A percentile compares a stretch with the other conserved stretches of the same genome.
Evolutionary conservation across 495 filamentous ascomycete species (phyloP).

Genomic region (Cercophora scortea): DNA sequence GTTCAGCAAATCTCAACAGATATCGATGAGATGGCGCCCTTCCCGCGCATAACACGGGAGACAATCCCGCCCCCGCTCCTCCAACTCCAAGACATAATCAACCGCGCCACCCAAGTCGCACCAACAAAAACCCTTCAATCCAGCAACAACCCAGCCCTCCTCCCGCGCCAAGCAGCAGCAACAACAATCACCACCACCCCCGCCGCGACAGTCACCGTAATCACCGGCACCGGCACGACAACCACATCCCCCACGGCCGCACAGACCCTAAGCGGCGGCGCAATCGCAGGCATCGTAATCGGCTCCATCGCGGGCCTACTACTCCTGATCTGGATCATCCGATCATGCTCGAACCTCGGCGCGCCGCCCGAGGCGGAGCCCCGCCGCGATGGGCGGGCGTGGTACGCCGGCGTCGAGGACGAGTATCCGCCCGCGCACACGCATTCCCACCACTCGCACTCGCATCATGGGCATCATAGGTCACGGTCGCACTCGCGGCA

Average conservation of each 20-base stretch:
- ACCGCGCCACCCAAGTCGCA: background rate
- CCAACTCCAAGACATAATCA: background rate
- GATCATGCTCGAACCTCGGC: slow-evolving; percentile 31
- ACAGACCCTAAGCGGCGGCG: slow-evolving; percentile 42
- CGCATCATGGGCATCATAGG: slow-evolving; percentile 2
- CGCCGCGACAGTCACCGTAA: slow-evolving; percentile 7
- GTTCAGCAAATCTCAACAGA: background rate
- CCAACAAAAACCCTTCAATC: background rate
- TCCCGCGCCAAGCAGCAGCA: slow-evolving; percentile 2
- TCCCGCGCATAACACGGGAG: background rate
- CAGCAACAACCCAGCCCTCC: background rate
- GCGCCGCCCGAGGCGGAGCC: slow-evolving; percentile 16
- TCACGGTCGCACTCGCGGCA: slow-evolving; percentile 2
- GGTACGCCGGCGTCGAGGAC: slow-evolving; percentile 19
- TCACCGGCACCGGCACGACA: slow-evolving; percentile 1
- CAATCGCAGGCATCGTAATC: slow-evolving; percentile 54
- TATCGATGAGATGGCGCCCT: slow-evolving; percentile 2
- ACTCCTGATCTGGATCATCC: slow-evolving; percentile 45
- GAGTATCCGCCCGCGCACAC: slow-evolving; percentile 7
- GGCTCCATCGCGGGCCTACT: slow-evolving; percentile 50
- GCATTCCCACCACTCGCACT: slow-evolving; percentile 4
- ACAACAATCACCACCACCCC: background rate
- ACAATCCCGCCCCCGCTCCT: background rate
- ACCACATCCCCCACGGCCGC: slow-evolving; percentile 6
- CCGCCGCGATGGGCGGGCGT: slow-evolving; percentile 9